Evolutionary conservation across 371 early-diverging fungal genomes (phyloP).

Genomic region (Thermomucor indicae-seudaticae): DNA sequence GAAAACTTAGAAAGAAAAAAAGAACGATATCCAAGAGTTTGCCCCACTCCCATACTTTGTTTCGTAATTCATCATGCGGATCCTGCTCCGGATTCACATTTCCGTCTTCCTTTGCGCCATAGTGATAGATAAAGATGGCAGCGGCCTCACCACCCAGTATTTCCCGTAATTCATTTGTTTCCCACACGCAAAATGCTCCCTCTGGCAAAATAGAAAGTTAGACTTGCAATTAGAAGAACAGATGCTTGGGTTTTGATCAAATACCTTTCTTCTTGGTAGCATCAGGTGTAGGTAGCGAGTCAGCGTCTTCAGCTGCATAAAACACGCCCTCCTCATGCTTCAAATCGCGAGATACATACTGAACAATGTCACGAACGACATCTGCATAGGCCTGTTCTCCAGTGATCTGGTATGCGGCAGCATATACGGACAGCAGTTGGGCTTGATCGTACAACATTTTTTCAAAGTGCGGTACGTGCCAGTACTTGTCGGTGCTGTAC

Average conservation of each 20-base stretch:
- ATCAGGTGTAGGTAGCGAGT: constrained; percentile 45
- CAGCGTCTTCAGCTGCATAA: constrained; percentile 74
- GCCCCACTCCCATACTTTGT: constrained; percentile 35
- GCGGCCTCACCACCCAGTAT: constrained; percentile 35
- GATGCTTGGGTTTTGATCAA: too few relatives aligned
- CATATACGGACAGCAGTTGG: constrained; percentile 51
- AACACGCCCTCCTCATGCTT: constrained; percentile 49
- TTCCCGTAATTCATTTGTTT: constrained; percentile 36
- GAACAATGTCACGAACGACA: constrained; percentile 49
- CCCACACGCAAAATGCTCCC: constrained; percentile 73
- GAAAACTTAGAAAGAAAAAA: background rate
- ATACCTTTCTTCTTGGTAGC: constrained; percentile 44
- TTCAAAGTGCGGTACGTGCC: constrained; percentile 62
- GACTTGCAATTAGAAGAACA: too few relatives aligned
- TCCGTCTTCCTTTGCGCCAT: constrained; percentile 48
- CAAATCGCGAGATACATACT: constrained; percentile 53
- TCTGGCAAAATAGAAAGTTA: too few relatives aligned
- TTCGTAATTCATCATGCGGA: constrained; percentile 55
- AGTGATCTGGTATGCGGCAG: constrained; percentile 44
- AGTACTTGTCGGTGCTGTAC: constrained; percentile 37
- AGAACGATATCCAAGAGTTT: background rate
- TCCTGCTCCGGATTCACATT: constrained; percentile 56
- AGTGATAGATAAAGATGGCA: constrained; percentile 40
- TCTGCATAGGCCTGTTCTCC: constrained; percentile 42
- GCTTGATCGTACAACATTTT: constrained; percentile 74